Percentiles rank a stretch among this genome's conserved stretches.
These are phyloP conservation scores for Batkoa obscura DNA, from an alignment of 371 early-diverging fungal genomes.

Conservation along the genomic window DNA sequence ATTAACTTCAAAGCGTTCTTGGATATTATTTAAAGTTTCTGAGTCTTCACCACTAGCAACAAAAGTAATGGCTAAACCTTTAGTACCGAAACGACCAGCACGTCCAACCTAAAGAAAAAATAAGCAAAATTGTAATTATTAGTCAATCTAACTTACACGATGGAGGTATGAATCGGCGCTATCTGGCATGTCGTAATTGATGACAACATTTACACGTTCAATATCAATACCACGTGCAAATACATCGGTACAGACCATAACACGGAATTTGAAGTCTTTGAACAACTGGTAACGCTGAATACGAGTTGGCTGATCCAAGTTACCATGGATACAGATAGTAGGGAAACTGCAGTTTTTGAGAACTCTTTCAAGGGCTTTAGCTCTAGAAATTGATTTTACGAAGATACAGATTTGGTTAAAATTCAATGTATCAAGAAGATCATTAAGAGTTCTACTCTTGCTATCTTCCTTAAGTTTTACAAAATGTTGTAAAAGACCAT, in stretches of 20 bases:
- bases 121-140: too few relatives aligned
- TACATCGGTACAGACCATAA: constrained; percentile 96
- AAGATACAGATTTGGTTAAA: constrained; percentile 97
- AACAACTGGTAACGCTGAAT: constrained; percentile 86
- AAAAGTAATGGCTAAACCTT: constrained; percentile 95
- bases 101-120: too few relatives aligned
- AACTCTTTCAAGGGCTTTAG: constrained; percentile 71
- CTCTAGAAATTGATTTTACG: constrained; percentile 79
- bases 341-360: constrained; percentile 84
- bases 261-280: constrained; percentile 83
- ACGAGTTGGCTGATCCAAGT: constrained; percentile 75
- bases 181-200: constrained; percentile 98
- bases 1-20: constrained; percentile 90
- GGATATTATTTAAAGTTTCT: constrained; percentile 67
- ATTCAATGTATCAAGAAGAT: constrained; percentile 81
- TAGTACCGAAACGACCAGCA: constrained; percentile 99
- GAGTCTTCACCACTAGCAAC: constrained; percentile 80
- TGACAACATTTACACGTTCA: constrained; percentile 95
- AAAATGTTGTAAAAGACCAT: constrained; percentile 93
- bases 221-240: constrained; percentile 99
- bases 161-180: constrained; percentile 90
- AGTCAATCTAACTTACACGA: too few relatives aligned
- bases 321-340: constrained; percentile 81
- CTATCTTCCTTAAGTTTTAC: constrained; percentile 65
- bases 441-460: constrained; percentile 87